Conservation (phyloP, 2,329 filamentous ascomycete species). For the Eutypella sp. region DNA sequence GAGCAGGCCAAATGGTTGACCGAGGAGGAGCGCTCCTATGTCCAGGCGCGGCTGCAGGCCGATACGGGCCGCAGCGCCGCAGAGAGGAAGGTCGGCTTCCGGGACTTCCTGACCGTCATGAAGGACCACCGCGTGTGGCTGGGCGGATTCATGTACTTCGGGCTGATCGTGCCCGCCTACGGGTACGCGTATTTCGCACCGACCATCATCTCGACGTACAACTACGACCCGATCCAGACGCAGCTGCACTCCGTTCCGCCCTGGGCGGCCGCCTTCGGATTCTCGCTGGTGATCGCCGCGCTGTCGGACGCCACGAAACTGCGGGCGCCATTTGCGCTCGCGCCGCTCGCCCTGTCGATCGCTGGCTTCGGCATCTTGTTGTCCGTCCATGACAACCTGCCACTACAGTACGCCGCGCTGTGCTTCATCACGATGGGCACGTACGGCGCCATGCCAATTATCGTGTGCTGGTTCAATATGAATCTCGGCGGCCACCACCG, state of each 20-base stretch:
- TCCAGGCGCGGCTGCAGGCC: constrained; percentile 60
- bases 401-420: constrained; percentile 70
- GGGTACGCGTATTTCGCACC: constrained; percentile 75
- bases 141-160: constrained; percentile 77
- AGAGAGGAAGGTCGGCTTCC: constrained; percentile 54
- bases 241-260: constrained; percentile 55
- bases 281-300: constrained; percentile 70
- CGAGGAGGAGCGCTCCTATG: constrained; percentile 62
- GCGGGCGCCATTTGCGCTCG: constrained; percentile 67
- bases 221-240: constrained; percentile 54
- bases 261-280: constrained; percentile 66
- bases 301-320: constrained; percentile 68
- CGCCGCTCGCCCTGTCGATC: constrained; percentile 65
- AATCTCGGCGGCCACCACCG: constrained; percentile 70
- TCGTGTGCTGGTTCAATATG: constrained; percentile 80
- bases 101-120: constrained; percentile 59
- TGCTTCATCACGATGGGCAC: constrained; percentile 77
- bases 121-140: constrained; percentile 71
- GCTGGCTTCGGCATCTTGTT: constrained; percentile 73
- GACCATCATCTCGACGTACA: constrained; percentile 63
- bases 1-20: constrained; percentile 69
- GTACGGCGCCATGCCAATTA: constrained; percentile 86
- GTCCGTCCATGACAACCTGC: constrained; percentile 60
- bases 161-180: constrained; percentile 72
- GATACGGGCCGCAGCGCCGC: constrained; percentile 65